Conservation (phyloP, 192 early-diverging fungal species). For the Gryganskiella cystojenkinii region DNA sequence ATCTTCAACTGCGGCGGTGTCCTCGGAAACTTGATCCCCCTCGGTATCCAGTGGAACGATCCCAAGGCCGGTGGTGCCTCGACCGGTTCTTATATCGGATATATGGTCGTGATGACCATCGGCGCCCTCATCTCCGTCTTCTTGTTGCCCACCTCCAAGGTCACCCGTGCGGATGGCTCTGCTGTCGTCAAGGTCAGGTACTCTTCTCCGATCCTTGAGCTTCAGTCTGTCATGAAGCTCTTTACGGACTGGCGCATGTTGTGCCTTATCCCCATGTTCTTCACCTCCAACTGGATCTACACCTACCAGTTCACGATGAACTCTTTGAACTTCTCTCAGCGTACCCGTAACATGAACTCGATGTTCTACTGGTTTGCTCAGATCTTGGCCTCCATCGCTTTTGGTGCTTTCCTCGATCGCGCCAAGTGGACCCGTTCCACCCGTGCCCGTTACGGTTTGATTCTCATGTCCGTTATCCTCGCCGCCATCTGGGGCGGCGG, state of each 20-base stretch:
- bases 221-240: conserved; percentile 60
- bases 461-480: conserved; percentile 56
- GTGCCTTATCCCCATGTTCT: conserved; percentile 72
- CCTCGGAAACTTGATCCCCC: conserved; percentile 76
- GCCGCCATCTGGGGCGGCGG: conserved; percentile 69
- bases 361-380: conserved; percentile 82
- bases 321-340: conserved; percentile 68
- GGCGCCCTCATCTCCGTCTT: conserved; percentile 69
- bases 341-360: conserved; percentile 77
- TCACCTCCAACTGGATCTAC: conserved; percentile 85
- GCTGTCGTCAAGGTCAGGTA: conserved; percentile 73
- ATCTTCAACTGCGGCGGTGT: conserved; percentile 85
- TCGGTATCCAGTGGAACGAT: conserved; percentile 76
- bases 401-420: conserved; percentile 73
- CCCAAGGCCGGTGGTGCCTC: conserved; percentile 56
- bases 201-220: conserved; percentile 69
- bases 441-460: conserved; percentile 74
- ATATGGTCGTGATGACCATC: conserved; percentile 73
- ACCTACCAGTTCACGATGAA: conserved; percentile 75
- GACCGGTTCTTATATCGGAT: conserved; percentile 77
- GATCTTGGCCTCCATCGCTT: conserved; percentile 73
- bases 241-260: conserved; percentile 76
- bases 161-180: conserved; percentile 75
- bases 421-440: conserved; percentile 59
- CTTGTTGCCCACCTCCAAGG: conserved; percentile 67